Conservation (phyloP, 257 asterid genomes). For the Fraxinus americana region DNA sequence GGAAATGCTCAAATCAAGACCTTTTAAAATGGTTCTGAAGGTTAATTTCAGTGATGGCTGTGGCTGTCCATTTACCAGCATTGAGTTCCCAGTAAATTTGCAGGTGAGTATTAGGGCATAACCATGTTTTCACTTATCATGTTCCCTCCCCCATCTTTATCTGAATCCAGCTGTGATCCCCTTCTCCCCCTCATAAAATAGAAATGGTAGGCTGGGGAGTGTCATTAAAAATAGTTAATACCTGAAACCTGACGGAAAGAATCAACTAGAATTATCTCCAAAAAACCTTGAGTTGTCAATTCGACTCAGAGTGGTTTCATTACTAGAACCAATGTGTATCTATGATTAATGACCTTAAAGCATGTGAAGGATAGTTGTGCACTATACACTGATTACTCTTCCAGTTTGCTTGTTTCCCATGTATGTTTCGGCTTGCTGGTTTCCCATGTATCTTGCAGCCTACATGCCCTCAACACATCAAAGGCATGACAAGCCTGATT, state of each 20-base stretch:
- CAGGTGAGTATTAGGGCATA: constrained; percentile 20
- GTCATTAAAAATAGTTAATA: background rate
- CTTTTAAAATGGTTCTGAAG: constrained; percentile 28
- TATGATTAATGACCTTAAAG: background rate
- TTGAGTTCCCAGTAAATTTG: constrained; percentile 24
- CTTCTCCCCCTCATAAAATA: background rate
- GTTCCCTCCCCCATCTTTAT: background rate
- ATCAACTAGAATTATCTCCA: background rate
- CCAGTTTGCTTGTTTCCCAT: background rate
- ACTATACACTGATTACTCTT: background rate
- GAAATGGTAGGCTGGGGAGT: background rate
- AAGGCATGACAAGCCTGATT: background rate
- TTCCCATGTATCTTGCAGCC: background rate
- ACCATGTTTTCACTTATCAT: background rate
- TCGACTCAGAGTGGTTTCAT: background rate
- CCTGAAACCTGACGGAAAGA: background rate
- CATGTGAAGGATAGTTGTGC: background rate
- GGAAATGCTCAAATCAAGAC: constrained; percentile 30
- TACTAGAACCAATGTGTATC: background rate
- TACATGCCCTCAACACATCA: background rate
- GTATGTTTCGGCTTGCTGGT: background rate
- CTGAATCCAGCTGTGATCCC: background rate
- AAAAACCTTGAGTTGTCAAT: background rate
- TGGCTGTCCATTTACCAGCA: constrained; percentile 25
- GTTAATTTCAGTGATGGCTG: constrained; percentile 37